phyloP scores from a whole-genome alignment of 1,284 basidiomycete genomes.

The Trichosporon coremiiforme region DNA sequence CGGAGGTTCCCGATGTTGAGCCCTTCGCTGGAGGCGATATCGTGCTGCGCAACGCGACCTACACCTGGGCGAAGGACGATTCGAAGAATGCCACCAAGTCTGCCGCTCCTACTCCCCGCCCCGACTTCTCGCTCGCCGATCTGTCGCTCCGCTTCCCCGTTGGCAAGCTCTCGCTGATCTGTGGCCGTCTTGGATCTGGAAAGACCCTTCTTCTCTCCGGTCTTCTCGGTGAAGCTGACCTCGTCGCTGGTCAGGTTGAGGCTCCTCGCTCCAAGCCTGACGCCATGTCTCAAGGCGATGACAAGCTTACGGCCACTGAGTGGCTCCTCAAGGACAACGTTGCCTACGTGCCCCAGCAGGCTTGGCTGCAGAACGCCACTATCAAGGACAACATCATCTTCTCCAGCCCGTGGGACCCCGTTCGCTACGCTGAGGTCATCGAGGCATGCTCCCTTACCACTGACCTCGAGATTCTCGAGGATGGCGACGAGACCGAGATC shows the following conservation, averaged over 20 bases:
- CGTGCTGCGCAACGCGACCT: conserved; percentile 75
- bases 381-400: conserved; percentile 95
- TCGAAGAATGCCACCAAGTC: conserved; percentile 52
- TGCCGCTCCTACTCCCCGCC: conserved; percentile 68
- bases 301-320: conserved; percentile 59
- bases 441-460: conserved; percentile 73
- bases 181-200: conserved; percentile 68
- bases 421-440: conserved; percentile 75
- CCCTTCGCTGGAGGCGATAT: conserved; percentile 63
- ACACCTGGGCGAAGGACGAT: conserved; percentile 82
- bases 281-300: conserved; percentile 64
- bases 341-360: conserved; percentile 87
- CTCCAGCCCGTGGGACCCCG: conserved; percentile 74
- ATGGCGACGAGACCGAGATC: conserved; percentile 77
- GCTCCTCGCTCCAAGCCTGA: conserved; percentile 84
- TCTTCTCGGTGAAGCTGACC: conserved; percentile 86
- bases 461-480: conserved; percentile 88
- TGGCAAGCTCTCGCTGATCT: conserved; percentile 76
- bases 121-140: conserved; percentile 80
- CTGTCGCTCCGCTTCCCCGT: conserved; percentile 74
- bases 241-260: conserved; percentile 67
- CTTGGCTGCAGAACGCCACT: conserved; percentile 78
- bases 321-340: conserved; percentile 73
- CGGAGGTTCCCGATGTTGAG: conserved; percentile 67
- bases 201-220: conserved; percentile 78